Conservation (phyloP, 345 rosid genomes). For the Hibiscus trionum region DNA sequence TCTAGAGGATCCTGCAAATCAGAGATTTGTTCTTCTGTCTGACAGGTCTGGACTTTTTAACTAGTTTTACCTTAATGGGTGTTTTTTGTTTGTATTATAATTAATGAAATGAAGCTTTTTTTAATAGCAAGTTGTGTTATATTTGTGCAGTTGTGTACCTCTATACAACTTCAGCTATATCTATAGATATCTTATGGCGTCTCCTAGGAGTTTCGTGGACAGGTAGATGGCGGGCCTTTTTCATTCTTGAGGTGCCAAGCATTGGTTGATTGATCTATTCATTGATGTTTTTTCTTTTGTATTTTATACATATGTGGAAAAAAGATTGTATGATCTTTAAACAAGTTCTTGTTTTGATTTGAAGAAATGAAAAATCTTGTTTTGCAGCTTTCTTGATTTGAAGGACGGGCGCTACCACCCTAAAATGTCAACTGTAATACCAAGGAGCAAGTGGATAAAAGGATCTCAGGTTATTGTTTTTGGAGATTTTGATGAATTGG, state of each 20-base stretch:
- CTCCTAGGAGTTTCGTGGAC: slow-evolving; percentile 83
- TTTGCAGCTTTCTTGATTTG: slow-evolving; percentile 57
- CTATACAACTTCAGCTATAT: slow-evolving; percentile 75
- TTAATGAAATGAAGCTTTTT: neutral
- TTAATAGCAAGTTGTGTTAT: neutral
- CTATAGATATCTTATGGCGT: slow-evolving; percentile 71
- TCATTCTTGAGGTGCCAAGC: slow-evolving; percentile 33
- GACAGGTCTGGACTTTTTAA: slow-evolving; percentile 51
- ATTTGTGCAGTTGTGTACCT: slow-evolving; percentile 78
- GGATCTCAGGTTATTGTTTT: slow-evolving; percentile 71
- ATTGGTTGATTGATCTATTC: slow-evolving; percentile 9
- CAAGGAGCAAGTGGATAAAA: slow-evolving; percentile 66
- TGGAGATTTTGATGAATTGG: neutral
- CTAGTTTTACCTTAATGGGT: neutral
- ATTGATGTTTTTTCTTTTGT: neutral
- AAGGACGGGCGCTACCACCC: slow-evolving; percentile 67
- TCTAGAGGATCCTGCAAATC: slow-evolving; percentile 71
- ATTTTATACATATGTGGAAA: neutral
- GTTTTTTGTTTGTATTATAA: neutral
- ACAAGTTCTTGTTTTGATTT: slow-evolving; percentile 1
- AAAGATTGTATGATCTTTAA: neutral
- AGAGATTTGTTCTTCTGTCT: slow-evolving; percentile 83
- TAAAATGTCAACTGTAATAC: slow-evolving; percentile 65
- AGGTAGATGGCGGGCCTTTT: slow-evolving; percentile 55
- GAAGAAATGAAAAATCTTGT: slow-evolving; percentile 3